Percentiles rank a stretch among this genome's conserved stretches.
These are phyloP conservation scores for Penicillium verrucosum DNA, from an alignment of 2,329 filamentous ascomycete species.

Conservation along the genomic window DNA sequence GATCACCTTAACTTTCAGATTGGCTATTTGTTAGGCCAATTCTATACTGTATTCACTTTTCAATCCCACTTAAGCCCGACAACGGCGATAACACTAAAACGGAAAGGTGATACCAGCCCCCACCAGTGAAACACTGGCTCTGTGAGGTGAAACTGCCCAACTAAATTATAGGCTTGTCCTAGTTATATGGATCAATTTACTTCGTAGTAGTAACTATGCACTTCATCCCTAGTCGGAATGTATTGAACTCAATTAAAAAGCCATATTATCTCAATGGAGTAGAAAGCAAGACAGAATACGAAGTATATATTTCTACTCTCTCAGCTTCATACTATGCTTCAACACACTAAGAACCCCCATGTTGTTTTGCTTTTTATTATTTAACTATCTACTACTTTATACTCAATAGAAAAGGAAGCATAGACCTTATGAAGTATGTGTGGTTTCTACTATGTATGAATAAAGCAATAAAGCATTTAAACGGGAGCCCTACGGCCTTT, in stretches of 20 bases:
- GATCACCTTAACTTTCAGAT: not conserved
- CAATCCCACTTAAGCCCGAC: not conserved
- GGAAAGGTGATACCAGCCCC: not conserved
- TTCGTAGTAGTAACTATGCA: not conserved
- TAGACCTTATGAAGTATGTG: not conserved
- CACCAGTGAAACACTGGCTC: constrained; percentile 14
- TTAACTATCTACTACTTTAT: not conserved
- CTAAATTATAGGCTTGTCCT: not conserved
- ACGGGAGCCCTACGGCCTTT: not conserved
- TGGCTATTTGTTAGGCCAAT: not conserved
- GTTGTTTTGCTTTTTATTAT: too few relatives aligned
- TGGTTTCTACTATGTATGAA: not conserved
- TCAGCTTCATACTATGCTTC: not conserved
- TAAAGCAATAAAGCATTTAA: not conserved
- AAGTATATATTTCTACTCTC: not conserved
- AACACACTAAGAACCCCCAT: not conserved
- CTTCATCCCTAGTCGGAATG: not conserved
- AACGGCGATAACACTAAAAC: not conserved
- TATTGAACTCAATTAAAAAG: not conserved
- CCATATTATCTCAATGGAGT: not conserved
- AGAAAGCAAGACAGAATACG: not conserved
- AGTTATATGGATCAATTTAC: not conserved
- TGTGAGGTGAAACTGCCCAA: not conserved
- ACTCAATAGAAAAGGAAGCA: too few relatives aligned
- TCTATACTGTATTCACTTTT: not conserved